Percentiles rank a stretch among this genome's conserved stretches.
Evolutionary conservation across 2,329 filamentous ascomycete genomes (phyloP).

Genomic region (Talaromyces sp.): DNA sequence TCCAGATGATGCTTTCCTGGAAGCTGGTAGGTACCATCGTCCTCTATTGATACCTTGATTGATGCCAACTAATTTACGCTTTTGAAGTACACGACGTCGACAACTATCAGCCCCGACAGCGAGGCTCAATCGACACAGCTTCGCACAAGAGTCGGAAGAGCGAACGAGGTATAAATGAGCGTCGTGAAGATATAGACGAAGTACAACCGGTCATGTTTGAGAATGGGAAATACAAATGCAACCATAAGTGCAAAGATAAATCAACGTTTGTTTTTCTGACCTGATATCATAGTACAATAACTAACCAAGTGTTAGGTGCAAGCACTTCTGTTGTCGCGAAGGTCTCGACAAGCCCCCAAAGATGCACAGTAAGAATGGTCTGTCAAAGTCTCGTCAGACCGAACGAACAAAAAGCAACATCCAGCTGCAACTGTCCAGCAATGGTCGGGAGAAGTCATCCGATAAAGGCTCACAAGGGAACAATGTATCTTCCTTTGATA

Average conservation of each 20-base stretch:
- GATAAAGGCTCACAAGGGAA: constrained; percentile 12
- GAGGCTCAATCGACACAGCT: not conserved
- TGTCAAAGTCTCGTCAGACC: constrained; percentile 16
- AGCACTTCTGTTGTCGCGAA: constrained; percentile 67
- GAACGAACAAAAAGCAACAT: constrained; percentile 24
- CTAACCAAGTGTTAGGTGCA: constrained; percentile 48
- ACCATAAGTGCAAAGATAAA: constrained; percentile 63
- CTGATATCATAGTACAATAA: not conserved
- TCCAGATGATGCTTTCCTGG: constrained; percentile 50
- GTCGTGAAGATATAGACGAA: constrained; percentile 8
- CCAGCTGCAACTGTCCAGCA: constrained; percentile 27
- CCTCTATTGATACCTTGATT: not conserved
- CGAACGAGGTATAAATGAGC: not conserved
- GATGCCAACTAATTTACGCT: not conserved
- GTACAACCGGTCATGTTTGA: constrained; percentile 50
- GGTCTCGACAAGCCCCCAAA: constrained; percentile 62
- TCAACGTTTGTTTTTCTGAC: constrained; percentile 28
- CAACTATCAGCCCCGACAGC: not conserved
- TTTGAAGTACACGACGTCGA: not conserved
- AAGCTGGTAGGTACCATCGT: constrained; percentile 31
- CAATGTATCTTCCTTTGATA: not conserved
- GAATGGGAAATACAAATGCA: constrained; percentile 71
- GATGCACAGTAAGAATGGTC: constrained; percentile 25
- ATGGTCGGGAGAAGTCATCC: constrained; percentile 22
- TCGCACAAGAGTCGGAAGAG: not conserved